Evolutionary conservation across 116 monocot genomes (phyloP), one percentile per base, ranked within the genome.

Genomic region (Dioscorea cayenensis): DNA sequence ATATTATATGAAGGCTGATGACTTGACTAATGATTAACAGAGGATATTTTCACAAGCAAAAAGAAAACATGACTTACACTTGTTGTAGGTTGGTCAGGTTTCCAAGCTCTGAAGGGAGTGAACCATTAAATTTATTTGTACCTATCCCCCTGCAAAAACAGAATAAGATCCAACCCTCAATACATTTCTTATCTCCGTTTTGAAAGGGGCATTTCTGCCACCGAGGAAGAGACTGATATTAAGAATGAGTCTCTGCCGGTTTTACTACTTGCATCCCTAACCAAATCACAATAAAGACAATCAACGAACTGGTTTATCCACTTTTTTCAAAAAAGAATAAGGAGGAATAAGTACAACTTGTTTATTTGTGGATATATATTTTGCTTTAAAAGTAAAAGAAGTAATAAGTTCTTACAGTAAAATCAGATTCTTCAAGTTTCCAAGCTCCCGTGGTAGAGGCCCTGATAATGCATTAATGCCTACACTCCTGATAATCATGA

Each of bases 71-170:
- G 55, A 36, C 68, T 55, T 75, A 86, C 65, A 8, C 17, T 73
- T 84, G 48, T 69, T 82, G 36, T 19, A 90, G 75, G 52, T 11
- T 82, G 12, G 37, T 82, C 69, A 90, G 71, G 12, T 84, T 81
- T 49, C 90, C 90, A 69, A 90, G 55, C 66, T 90, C 90, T 55
- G 65, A 35, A 70, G 90, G 90, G 43, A 90, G 68, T 29, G 79
- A 49, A 2, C 90, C 90, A 28, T 51, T 86, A 63, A 90, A 90
- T 21, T 73, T 80, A 59, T 90, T 90, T 64, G 65, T 63, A n/a
- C 77, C 67, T 48, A 90, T 36, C 37, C 72, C 63, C 68, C 90
- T 90, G 86, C 60, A 69, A 75, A 35, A 49, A 49, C 20, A 69
- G 62, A 27, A 59, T 21, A 59, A 43, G 43, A 9, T 43, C 43